These are phyloP conservation scores for Paratinospora sagittata DNA, from an alignment of 164 flowering plant genomes.

Conservation along the genomic window DNA sequence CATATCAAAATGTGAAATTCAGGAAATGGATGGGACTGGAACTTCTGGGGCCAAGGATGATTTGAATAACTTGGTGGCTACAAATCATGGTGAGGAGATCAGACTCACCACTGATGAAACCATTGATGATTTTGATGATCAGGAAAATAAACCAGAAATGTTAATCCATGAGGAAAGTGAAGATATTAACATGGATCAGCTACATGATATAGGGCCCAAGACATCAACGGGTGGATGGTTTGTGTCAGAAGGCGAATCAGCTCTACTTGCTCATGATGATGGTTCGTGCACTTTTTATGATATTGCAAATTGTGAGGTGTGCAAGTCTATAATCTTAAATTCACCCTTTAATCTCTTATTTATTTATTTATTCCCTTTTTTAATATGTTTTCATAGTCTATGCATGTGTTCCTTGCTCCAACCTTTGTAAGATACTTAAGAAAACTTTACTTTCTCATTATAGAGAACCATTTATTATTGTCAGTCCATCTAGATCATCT, in stretches of 20 bases:
- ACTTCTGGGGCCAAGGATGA: constrained; percentile 23
- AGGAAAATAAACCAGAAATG: constrained; percentile 43
- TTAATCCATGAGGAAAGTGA: constrained; percentile 46
- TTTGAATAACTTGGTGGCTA: constrained; percentile 17
- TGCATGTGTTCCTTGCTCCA: background rate
- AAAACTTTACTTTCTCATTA: background rate
- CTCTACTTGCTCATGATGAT: constrained; percentile 87
- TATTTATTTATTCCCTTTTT: too few species aligned
- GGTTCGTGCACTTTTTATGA: constrained; percentile 86
- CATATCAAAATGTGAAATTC: constrained; percentile 31
- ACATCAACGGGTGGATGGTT: constrained; percentile 93
- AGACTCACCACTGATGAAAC: constrained; percentile 54
- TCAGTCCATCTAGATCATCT: background rate
- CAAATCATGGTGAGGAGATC: constrained; percentile 27
- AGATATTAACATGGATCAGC: constrained; percentile 35
- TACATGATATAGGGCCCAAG: constrained; percentile 68
- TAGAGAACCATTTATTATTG: background rate
- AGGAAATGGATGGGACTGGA: constrained; percentile 41
- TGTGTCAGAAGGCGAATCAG: constrained; percentile 89
- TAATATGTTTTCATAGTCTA: background rate
- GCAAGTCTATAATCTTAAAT: background rate
- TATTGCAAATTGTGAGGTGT: constrained; percentile 77
- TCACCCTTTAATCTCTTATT: background rate
- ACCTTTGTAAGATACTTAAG: background rate
- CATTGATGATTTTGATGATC: constrained; percentile 66